phyloP scores from a whole-genome alignment of 441 rosid species.

The Cnidoscolus chayamansa region DNA sequence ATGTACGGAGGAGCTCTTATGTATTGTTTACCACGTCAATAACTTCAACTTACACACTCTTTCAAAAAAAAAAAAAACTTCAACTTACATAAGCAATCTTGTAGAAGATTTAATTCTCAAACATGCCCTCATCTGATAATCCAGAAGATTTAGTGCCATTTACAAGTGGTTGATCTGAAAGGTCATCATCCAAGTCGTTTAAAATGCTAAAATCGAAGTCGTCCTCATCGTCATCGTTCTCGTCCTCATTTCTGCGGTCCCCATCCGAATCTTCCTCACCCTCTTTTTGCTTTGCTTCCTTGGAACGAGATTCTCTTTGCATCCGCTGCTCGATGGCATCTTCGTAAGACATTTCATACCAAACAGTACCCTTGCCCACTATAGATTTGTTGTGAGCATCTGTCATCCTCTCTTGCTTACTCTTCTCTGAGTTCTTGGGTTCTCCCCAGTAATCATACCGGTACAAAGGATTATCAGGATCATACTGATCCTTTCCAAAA shows the following conservation, averaged over 20 bases:
- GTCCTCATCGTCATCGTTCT: conserved; percentile 34
- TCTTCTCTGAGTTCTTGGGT: conserved; percentile 87
- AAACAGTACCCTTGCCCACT: conserved; percentile 73
- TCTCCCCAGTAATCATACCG: conserved; percentile 96
- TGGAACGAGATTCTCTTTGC: conserved; percentile 50
- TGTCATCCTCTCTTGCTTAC: conserved; percentile 65
- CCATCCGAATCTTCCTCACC: conserved; percentile 27
- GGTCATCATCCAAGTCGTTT: conserved; percentile 38
- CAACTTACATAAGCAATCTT: no score
- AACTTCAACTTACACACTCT: neutral
- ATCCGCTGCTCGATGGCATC: conserved; percentile 62
- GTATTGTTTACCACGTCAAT: neutral
- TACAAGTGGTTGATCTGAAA: conserved; percentile 60
- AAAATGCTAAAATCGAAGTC: conserved; percentile 78
- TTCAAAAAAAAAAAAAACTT: no score
- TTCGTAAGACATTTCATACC: conserved; percentile 88
- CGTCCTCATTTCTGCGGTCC: conserved; percentile 32
- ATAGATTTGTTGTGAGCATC: conserved; percentile 81
- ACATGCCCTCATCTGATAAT: conserved; percentile 58
- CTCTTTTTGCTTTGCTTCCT: conserved; percentile 26
- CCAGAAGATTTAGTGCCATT: conserved; percentile 69
- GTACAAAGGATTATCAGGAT: conserved; percentile 77
- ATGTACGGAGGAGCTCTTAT: neutral
- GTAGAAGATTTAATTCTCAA: conserved; percentile 30
- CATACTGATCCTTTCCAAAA: conserved; percentile 86